phyloP scores from a whole-genome alignment of 1,284 basidiomycete species.

The Thelephora terrestris region DNA sequence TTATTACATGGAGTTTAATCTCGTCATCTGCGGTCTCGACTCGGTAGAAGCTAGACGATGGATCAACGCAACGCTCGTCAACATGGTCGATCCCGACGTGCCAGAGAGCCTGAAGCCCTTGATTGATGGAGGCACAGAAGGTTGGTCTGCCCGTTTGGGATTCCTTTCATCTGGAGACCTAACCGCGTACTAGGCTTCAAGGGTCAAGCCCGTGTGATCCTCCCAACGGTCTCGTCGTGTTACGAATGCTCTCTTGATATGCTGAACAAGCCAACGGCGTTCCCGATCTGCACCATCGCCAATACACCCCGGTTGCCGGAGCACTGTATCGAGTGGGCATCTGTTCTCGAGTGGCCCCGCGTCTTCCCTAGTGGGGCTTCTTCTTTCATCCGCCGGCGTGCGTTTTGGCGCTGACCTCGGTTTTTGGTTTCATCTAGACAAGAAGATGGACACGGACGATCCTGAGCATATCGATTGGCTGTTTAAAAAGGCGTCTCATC shows the following conservation, averaged over 20 bases:
- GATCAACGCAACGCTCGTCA: conserved; percentile 98
- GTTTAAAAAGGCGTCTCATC: conserved; percentile 66
- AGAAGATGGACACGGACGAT: conserved; percentile 93
- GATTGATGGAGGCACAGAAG: conserved; percentile 98
- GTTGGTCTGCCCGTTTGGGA: conserved; percentile 28
- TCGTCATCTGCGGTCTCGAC: conserved; percentile 97
- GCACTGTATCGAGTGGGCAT: conserved; percentile 99
- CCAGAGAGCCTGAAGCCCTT: conserved; percentile 95
- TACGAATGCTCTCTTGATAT: conserved; percentile 99
- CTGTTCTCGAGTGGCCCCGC: conserved; percentile 96
- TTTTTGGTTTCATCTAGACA: conserved; percentile 41
- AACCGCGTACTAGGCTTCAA: conserved; percentile 72
- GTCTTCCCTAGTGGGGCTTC: conserved; percentile 71
- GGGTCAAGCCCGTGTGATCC: conserved; percentile 94
- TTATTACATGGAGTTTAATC: conserved; percentile 97
- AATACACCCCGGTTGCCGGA: conserved; percentile 97
- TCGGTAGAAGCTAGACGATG: conserved; percentile 94
- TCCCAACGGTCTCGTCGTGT: conserved; percentile 93
- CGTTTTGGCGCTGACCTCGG: not conserved
- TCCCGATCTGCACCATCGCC: conserved; percentile 98
- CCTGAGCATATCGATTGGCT: conserved; percentile 97
- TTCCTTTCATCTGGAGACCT: not conserved
- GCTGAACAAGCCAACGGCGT: conserved; percentile 94
- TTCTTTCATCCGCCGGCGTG: not conserved
- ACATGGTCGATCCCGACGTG: conserved; percentile 84